phyloP scores from a whole-genome alignment of 2,329 filamentous ascomycete species.

The Microcyclosporella mali region DNA sequence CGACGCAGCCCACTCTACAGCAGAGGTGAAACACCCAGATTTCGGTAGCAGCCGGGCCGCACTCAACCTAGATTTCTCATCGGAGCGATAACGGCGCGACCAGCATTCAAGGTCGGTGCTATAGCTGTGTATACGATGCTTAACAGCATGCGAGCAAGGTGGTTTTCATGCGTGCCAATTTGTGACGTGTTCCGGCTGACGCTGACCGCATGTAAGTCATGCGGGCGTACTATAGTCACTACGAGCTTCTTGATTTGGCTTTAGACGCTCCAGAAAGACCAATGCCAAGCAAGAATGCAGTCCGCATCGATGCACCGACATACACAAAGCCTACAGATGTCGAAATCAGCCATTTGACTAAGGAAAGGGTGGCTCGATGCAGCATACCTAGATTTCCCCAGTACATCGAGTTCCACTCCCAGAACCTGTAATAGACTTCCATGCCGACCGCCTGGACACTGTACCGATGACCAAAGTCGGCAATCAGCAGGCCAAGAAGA shows the following conservation, averaged over 20 bases:
- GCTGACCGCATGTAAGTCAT: not conserved
- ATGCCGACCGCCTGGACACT: conserved; percentile 55
- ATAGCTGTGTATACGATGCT: too few relatives aligned
- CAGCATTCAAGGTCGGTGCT: too few relatives aligned
- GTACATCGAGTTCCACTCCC: conserved; percentile 33
- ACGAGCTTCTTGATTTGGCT: not conserved
- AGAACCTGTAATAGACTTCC: conserved; percentile 39
- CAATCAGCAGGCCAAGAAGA: conserved; percentile 61
- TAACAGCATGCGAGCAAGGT: too few relatives aligned
- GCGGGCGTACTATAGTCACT: not conserved
- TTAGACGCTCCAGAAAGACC: conserved; percentile 15
- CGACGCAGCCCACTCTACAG: too few relatives aligned
- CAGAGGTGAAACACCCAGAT: too few relatives aligned
- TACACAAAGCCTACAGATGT: conserved; percentile 32
- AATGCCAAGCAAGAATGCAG: conserved; percentile 30
- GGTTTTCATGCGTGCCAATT: not conserved
- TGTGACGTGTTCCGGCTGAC: not conserved
- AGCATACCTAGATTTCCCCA: conserved; percentile 26
- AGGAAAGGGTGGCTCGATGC: too few relatives aligned
- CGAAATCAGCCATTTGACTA: too few relatives aligned
- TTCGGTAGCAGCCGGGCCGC: too few relatives aligned
- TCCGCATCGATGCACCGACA: conserved; percentile 29
- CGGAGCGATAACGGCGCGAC: too few relatives aligned
- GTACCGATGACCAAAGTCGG: conserved; percentile 71
- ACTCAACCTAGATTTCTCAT: too few relatives aligned